phyloP scores from a whole-genome alignment of 208 protist genomes.

The Leishmania amazonensis region DNA sequence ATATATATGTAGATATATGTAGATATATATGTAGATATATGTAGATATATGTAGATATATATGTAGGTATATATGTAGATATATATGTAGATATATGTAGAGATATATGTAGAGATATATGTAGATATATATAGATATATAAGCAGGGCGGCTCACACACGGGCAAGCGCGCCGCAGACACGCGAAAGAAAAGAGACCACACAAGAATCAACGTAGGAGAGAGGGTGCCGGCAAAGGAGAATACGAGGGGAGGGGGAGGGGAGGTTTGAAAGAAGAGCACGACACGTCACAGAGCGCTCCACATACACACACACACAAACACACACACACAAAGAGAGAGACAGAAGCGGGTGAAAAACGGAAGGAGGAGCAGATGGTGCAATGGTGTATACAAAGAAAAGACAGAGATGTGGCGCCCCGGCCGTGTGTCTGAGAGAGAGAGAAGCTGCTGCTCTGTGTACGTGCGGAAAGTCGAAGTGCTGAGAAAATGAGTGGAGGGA shows the following conservation, averaged over 20 bases:
- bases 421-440: not conserved
- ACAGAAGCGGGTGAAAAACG: not conserved
- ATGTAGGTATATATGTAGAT: too few relatives aligned
- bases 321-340: not conserved
- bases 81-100: too few relatives aligned
- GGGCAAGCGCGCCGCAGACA: not conserved
- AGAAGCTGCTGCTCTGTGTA: not conserved
- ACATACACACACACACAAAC: not conserved
- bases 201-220: not conserved
- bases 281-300: not conserved
- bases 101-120: too few relatives aligned
- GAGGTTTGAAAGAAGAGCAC: not conserved
- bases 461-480: not conserved
- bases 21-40: too few relatives aligned
- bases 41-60: too few relatives aligned
- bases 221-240: not conserved
- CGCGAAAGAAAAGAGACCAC: not conserved
- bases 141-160: not conserved
- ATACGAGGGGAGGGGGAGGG: not conserved
- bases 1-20: too few relatives aligned
- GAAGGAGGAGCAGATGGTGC: not conserved
- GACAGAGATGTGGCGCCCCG: not conserved
- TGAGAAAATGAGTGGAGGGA: conserved; percentile 1
- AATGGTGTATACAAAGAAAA: not conserved
- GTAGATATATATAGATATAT: not conserved